These are phyloP conservation scores for Pichia eremophila DNA, from an alignment of 805 yeast species.

Conservation along the genomic window DNA sequence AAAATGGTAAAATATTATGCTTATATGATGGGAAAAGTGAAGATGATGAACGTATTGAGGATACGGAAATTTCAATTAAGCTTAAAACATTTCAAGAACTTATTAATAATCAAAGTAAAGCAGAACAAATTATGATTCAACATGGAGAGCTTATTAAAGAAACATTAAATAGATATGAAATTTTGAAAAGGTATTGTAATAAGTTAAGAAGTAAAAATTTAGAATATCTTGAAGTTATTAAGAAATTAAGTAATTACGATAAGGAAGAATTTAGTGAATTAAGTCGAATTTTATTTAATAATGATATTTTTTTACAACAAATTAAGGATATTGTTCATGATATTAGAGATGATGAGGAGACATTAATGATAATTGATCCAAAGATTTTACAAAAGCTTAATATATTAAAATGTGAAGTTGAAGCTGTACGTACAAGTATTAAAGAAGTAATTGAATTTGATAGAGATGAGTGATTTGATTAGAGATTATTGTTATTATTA, in stretches of 20 bases:
- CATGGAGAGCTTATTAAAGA: background rate
- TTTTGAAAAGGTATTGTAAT: background rate
- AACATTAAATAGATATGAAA: background rate
- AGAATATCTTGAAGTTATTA: background rate
- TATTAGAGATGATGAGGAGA: background rate
- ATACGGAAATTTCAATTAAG: background rate
- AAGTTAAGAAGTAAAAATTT: background rate
- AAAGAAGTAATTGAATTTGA: too few relatives aligned
- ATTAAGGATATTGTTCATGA: background rate
- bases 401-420: background rate
- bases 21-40: background rate
- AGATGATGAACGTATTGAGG: background rate
- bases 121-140: background rate
- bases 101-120: background rate
- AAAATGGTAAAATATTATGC: background rate
- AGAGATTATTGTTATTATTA: too few relatives aligned
- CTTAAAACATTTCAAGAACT: background rate
- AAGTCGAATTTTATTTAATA: too few relatives aligned
- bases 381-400: background rate
- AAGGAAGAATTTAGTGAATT: background rate
- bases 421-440: background rate
- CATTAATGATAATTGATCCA: background rate
- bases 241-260: background rate
- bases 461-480: too few relatives aligned
- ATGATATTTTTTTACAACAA: background rate